Base-by-base conservation (phyloP, 2,329 filamentous ascomycete species). In the Verticillium nonalfalfae region DNA sequence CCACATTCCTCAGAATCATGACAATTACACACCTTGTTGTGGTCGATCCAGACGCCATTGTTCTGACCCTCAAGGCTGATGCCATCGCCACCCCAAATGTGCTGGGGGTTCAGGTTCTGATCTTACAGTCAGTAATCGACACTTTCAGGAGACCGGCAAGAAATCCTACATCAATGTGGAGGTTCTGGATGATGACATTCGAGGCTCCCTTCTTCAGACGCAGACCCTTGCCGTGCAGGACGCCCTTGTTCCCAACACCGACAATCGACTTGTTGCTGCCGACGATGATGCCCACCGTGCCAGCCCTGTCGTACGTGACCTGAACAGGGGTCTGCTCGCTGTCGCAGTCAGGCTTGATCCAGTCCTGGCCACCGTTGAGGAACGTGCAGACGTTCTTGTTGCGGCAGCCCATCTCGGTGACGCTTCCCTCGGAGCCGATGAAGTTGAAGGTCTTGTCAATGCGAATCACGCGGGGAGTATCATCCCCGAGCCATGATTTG, bases 131-230 rank as follows among this genome's bases (percentile, higher is more conserved):
- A 50, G 50, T 36, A 2, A 7, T 10, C n/a, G 3, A 15, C 14
- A 81, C 83, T 68, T 85, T 78, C 59, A 80, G 77, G 2, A 26
- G 4, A 26, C 21, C 14, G n/a, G 7, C 3, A 26, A 15, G 7
- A 13, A 10, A 35, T 11, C 35, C 38, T 31, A 61, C 59, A 18
- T 60, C 59, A 13, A 61, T 58, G 38, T 36, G 54, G 13, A 78
- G 67, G 62, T 77, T 77, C 64, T 78, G 73, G 62, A 79, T 72
- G 68, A 87, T 82, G 21, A 76, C 66, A 62, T 76, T 77, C 58
- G 65, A 67, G 2, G 67, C 71, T 21, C 69, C 71, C 59, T 68
- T 69, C 18, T 66, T 64, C 33, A 79, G 66, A 0, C 70, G 68
- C 5, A 79, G 68, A 9, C 76, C 76, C 63, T 76, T 79, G 57